phyloP scores from a whole-genome alignment of 805 yeast species.

The Isabelozyma pseudorhagii region DNA sequence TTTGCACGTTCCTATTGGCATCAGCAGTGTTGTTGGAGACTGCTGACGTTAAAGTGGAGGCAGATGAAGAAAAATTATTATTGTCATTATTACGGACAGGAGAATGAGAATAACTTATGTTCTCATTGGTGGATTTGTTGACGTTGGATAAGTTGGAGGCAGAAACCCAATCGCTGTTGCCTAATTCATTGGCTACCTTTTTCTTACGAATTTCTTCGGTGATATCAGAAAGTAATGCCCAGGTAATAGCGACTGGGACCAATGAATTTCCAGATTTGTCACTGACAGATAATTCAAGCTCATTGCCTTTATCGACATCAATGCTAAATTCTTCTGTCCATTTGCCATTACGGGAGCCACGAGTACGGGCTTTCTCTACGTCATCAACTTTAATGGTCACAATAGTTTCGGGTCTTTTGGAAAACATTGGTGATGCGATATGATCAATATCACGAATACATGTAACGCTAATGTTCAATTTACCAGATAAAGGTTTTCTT shows the following conservation, averaged over 20 bases:
- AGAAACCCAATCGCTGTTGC: slow-evolving; percentile 81
- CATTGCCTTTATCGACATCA: slow-evolving; percentile 87
- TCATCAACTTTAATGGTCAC: slow-evolving; percentile 86
- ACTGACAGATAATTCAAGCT: slow-evolving; percentile 81
- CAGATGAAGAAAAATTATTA: neutral
- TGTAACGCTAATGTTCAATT: slow-evolving; percentile 65
- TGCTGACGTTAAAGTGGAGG: neutral
- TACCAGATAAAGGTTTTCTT: slow-evolving; percentile 82
- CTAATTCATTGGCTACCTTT: slow-evolving; percentile 72
- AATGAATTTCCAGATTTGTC: slow-evolving; percentile 67
- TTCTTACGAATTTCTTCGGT: slow-evolving; percentile 93
- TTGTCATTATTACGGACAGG: neutral
- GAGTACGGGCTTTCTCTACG: slow-evolving; percentile 74
- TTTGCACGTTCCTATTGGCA: slow-evolving; percentile 32
- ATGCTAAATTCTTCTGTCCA: slow-evolving; percentile 83
- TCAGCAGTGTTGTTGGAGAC: neutral
- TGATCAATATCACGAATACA: slow-evolving; percentile 91
- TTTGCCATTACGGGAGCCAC: slow-evolving; percentile 68
- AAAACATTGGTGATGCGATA: slow-evolving; percentile 76
- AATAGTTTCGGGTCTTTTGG: slow-evolving; percentile 75
- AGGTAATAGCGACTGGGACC: slow-evolving; percentile 87
- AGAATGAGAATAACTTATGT: neutral
- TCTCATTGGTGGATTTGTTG: slow-evolving; percentile 7
- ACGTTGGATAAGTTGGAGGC: slow-evolving; percentile 53
- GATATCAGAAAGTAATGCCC: slow-evolving; percentile 88